phyloP scores from a whole-genome alignment of 2,329 filamentous ascomycete species.

The Aphanocladium album region DNA sequence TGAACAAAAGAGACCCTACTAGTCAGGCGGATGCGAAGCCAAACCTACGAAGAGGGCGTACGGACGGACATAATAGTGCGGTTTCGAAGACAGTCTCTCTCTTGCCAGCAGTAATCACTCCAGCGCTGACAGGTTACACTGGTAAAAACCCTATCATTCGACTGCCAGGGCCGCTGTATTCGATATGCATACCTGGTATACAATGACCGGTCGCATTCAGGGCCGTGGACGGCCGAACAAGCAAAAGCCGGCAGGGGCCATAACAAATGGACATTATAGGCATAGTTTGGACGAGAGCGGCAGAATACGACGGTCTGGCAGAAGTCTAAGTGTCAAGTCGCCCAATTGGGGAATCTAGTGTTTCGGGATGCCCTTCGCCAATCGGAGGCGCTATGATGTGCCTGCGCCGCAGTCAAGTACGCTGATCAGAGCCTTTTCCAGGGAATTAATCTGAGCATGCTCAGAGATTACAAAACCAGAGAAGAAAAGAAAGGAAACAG shows the following conservation, averaged over 20 bases:
- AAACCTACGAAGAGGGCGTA: not conserved
- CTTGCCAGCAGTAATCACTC: not conserved
- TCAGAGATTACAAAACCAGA: not conserved
- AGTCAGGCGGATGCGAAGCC: not conserved
- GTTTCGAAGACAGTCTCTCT: not conserved
- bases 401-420: not conserved
- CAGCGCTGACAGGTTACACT: not conserved
- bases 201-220: not conserved
- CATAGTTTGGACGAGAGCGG: constrained; percentile 1
- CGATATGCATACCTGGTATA: not conserved
- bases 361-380: constrained; percentile 2
- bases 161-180: not conserved
- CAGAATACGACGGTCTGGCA: not conserved
- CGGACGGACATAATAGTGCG: not conserved
- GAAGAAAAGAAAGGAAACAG: not conserved
- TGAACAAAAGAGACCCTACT: not conserved
- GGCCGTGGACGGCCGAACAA: not conserved
- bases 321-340: not conserved
- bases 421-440: not conserved
- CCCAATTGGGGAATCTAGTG: not conserved
- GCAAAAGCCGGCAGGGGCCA: not conserved
- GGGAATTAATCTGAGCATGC: not conserved
- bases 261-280: not conserved
- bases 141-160: not conserved
- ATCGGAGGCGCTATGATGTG: constrained; percentile 3